These are phyloP conservation scores for Catunica adiposa DNA, from an alignment of 2,329 filamentous ascomycete genomes.

Conservation along the genomic window DNA sequence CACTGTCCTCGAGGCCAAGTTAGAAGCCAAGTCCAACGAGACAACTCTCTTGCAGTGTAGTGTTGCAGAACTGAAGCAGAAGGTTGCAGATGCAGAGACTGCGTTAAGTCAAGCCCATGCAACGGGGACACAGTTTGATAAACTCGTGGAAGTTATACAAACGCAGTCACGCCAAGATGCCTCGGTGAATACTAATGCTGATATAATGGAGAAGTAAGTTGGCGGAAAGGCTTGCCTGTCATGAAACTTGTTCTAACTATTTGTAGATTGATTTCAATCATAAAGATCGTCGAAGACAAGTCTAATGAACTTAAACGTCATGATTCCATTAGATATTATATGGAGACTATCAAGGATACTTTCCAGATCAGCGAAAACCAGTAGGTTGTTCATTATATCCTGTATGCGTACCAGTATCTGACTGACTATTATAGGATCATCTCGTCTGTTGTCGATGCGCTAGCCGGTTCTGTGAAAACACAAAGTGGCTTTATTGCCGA, in stretches of 20 bases:
- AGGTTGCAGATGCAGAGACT: neutral
- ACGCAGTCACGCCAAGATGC: neutral
- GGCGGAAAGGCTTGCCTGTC: no score
- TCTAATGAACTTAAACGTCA: neutral
- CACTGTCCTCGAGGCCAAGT: neutral
- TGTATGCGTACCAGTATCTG: neutral
- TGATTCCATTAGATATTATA: neutral
- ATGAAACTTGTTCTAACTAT: neutral
- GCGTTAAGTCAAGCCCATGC: neutral
- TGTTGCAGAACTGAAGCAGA: constrained; percentile 9
- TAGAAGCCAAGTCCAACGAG: constrained; percentile 5
- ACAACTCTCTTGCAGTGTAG: neutral
- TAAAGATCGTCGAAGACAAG: constrained; percentile 4
- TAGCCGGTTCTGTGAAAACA: neutral
- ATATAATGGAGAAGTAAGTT: neutral
- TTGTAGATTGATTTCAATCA: neutral
- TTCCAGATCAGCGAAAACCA: constrained; percentile 2
- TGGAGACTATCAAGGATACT: neutral
- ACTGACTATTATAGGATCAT: constrained; percentile 8
- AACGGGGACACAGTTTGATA: neutral
- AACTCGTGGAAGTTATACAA: neutral
- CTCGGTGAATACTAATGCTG: neutral
- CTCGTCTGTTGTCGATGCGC: constrained; percentile 1
- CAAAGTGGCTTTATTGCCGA: neutral
- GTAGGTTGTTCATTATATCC: no score